Conservation (phyloP, 2,329 filamentous ascomycete genomes). For the Beauveria medogensis region DNA sequence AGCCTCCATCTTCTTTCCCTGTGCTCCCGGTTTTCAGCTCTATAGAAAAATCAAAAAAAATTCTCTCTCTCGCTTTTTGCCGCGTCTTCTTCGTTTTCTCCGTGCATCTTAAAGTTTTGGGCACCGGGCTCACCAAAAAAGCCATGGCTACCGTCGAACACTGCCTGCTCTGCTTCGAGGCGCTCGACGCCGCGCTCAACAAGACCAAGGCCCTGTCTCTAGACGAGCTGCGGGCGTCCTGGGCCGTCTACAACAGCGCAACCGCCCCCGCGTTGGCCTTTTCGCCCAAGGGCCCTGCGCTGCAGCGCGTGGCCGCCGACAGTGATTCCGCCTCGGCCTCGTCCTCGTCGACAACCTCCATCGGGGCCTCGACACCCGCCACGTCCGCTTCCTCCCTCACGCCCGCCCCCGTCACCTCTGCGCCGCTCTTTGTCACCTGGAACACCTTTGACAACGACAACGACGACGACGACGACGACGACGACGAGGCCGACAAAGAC, state of each 20-base stretch:
- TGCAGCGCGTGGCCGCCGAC: constrained; percentile 31
- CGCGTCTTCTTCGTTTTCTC: too few relatives aligned
- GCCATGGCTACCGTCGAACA: constrained; percentile 77
- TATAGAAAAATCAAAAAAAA: neutral
- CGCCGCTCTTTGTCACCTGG: constrained; percentile 92
- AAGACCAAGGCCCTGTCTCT: constrained; percentile 60
- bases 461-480: constrained; percentile 37
- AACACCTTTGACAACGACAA: constrained; percentile 55
- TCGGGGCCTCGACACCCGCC: constrained; percentile 30
- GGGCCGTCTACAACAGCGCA: constrained; percentile 29
- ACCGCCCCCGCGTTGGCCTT: constrained; percentile 14
- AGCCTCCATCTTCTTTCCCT: too few relatives aligned
- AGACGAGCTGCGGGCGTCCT: constrained; percentile 61
- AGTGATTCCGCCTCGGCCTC: constrained; percentile 26
- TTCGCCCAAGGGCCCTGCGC: constrained; percentile 31
- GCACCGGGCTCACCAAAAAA: too few relatives aligned
- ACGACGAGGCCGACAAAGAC: constrained; percentile 35
- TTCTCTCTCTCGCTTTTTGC: too few relatives aligned
- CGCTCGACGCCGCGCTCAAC: constrained; percentile 67
- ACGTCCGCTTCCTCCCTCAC: constrained; percentile 29
- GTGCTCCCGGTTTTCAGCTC: too few relatives aligned
- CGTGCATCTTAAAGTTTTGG: too few relatives aligned
- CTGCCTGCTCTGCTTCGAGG: constrained; percentile 91
- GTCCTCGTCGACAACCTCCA: constrained; percentile 28
- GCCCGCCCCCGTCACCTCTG: constrained; percentile 33